These are phyloP conservation scores for Mucor plumbeus DNA, from an alignment of 371 early-diverging fungal species.

Conservation along the genomic window DNA sequence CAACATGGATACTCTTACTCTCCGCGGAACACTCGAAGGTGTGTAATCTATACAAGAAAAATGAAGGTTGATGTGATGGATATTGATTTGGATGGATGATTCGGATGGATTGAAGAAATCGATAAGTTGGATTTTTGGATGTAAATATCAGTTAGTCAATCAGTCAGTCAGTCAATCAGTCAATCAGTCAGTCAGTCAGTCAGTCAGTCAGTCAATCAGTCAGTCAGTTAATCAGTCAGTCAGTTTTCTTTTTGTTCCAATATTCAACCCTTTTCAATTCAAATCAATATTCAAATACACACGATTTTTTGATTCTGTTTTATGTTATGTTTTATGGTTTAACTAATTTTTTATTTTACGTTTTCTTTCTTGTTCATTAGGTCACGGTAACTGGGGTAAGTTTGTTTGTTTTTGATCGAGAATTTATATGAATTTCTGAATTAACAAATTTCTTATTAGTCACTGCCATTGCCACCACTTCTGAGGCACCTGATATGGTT, in stretches of 20 bases:
- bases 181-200: too few species aligned
- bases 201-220: too few species aligned
- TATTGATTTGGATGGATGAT: neutral
- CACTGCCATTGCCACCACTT: conserved; percentile 94
- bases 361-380: conserved; percentile 18
- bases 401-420: neutral
- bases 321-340: neutral
- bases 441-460: conserved; percentile 44
- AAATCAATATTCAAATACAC: too few species aligned
- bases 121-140: conserved; percentile 3
- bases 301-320: neutral
- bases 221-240: too few species aligned
- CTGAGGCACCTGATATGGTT: conserved; percentile 92
- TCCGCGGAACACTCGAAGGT: conserved; percentile 63
- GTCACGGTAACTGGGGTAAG: conserved; percentile 56
- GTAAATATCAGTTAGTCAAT: too few species aligned
- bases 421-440: neutral
- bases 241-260: too few species aligned
- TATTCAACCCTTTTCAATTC: too few species aligned
- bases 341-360: conserved; percentile 6
- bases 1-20: conserved; percentile 62
- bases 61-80: conserved; percentile 23
- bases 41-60: conserved; percentile 20
- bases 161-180: too few species aligned
- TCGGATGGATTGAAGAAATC: conserved; percentile 35